Evolutionary conservation across 2,329 filamentous ascomycete species (phyloP).

Genomic region (Cercospora berteroae): DNA sequence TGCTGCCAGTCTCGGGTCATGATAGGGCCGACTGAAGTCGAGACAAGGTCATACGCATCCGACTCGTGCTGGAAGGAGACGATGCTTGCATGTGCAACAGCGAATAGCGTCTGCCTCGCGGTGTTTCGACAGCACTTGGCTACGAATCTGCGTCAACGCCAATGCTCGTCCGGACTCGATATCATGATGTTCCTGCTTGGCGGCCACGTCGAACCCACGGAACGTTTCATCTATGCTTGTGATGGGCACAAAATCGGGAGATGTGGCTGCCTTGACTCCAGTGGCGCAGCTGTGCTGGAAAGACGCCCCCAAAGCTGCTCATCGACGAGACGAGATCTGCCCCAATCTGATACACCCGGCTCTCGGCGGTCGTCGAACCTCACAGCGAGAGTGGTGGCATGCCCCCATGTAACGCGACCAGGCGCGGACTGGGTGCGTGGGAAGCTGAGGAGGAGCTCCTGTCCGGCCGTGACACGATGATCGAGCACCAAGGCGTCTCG

Average conservation of each 20-base stretch:
- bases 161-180: constrained; percentile 7
- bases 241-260: neutral
- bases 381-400: neutral
- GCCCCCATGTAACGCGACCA: neutral
- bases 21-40: neutral
- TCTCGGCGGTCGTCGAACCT: neutral
- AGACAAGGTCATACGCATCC: constrained; percentile 3
- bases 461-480: neutral
- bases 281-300: neutral
- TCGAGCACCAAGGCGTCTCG: neutral
- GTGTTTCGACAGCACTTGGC: constrained; percentile 1
- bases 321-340: neutral
- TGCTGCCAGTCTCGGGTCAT: neutral
- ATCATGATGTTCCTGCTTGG: neutral
- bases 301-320: neutral
- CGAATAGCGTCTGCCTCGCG: neutral
- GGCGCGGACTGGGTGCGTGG: neutral
- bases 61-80: neutral
- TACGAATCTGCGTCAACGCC: neutral
- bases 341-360: neutral
- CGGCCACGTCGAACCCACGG: constrained; percentile 1
- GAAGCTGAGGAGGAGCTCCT: neutral
- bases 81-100: neutral
- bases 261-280: neutral
- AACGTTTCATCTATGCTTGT: constrained; percentile 7